Evolutionary conservation across 176 grass and related monocot genomes (phyloP).

Genomic region (Guadua angustifolia): DNA sequence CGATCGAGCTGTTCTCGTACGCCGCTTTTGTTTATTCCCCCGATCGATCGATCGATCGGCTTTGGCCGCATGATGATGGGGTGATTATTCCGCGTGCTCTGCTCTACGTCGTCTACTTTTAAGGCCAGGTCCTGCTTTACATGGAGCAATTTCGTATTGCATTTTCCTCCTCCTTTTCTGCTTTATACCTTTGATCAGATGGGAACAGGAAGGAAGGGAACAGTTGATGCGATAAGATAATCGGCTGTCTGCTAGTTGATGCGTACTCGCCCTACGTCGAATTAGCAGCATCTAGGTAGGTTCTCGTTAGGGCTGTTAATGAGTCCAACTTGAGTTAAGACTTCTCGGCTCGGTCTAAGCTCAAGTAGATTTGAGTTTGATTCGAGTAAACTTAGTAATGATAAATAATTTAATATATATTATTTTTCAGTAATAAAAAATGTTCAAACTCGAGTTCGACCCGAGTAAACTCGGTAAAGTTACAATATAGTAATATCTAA

Average conservation of each 20-base stretch:
- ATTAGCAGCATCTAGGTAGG: neutral
- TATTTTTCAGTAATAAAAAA: too few relatives aligned
- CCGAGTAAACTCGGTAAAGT: too few relatives aligned
- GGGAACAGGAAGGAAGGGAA: neutral
- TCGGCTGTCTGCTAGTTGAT: neutral
- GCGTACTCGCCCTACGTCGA: neutral
- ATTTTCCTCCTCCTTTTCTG: neutral
- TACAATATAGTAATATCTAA: too few relatives aligned
- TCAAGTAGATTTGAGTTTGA: too few relatives aligned
- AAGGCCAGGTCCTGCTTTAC: neutral
- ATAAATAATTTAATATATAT: too few relatives aligned
- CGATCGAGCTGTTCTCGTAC: neutral
- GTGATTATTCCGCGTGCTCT: slow-evolving; percentile 9
- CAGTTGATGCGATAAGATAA: neutral
- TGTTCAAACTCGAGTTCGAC: too few relatives aligned
- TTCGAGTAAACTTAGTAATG: too few relatives aligned
- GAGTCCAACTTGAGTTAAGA: too few relatives aligned
- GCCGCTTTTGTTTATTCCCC: neutral
- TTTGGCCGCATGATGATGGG: neutral
- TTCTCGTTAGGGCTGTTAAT: too few relatives aligned
- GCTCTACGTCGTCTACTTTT: neutral
- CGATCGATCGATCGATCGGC: neutral
- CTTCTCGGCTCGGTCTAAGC: too few relatives aligned
- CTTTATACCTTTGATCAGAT: too few relatives aligned
- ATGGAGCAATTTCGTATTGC: neutral